Percentiles rank a stretch among this genome's conserved stretches.
Evolutionary conservation across 176 grass and related monocot species (phyloP).

Genomic region (Lolium rigidum): DNA sequence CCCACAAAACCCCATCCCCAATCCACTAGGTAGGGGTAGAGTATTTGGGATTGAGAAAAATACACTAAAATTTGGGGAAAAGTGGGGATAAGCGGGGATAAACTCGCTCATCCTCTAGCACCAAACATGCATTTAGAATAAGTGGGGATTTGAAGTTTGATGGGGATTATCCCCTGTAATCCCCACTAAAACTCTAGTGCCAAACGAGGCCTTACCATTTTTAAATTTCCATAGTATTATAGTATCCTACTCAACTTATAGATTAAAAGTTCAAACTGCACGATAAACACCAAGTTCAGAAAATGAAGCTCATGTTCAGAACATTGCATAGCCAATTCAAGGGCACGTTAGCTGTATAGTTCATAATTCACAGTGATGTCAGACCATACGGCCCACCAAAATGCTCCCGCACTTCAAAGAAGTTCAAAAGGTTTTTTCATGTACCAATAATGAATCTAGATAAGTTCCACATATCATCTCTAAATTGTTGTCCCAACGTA

Average conservation of each 20-base stretch:
- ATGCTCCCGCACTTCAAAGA: not conserved
- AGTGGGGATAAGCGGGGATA: no score
- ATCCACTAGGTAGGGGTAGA: no score
- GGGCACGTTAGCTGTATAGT: not conserved
- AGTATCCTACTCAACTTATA: not conserved
- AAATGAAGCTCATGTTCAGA: not conserved
- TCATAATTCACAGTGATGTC: slow-evolving; percentile 9
- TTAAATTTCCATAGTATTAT: not conserved
- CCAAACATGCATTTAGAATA: no score
- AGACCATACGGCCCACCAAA: not conserved
- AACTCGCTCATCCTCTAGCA: no score
- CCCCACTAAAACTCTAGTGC: no score
- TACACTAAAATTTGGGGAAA: no score
- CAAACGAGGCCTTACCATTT: not conserved
- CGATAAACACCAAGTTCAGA: not conserved
- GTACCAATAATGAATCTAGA: not conserved
- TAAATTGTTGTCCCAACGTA: slow-evolving; percentile 6
- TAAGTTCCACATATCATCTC: not conserved
- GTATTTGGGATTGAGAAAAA: no score
- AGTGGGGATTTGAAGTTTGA: no score
- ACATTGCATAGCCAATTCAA: not conserved
- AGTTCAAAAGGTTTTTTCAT: not conserved
- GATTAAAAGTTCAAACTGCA: not conserved
- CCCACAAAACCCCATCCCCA: no score
- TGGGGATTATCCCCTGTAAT: no score